Percentiles rank a stretch among this genome's conserved stretches.
These are phyloP conservation scores for Babjeviella inositovora DNA, from an alignment of 805 yeast genomes.

Conservation along the genomic window DNA sequence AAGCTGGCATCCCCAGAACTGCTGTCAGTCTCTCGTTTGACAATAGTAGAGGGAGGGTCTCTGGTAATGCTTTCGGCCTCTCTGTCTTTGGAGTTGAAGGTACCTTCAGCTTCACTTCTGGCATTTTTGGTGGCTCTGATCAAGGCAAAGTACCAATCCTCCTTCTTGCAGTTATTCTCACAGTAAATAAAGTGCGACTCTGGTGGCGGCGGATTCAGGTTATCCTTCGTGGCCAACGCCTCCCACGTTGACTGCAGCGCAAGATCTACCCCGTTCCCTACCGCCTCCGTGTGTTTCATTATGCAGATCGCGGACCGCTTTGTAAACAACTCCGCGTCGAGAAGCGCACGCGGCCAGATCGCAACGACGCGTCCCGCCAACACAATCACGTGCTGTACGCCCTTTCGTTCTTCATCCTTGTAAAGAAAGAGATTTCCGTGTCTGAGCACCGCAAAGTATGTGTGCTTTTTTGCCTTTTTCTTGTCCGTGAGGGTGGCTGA, in stretches of 20 bases:
- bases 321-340: conserved; percentile 70
- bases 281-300: too few relatives aligned
- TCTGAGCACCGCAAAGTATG: conserved; percentile 55
- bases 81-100: too few relatives aligned
- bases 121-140: conserved; percentile 54
- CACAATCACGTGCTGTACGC: conserved; percentile 67
- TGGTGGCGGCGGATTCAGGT: conserved; percentile 13
- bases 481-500: conserved; percentile 19
- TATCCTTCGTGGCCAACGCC: too few relatives aligned
- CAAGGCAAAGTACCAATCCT: conserved; percentile 83
- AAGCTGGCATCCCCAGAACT: too few relatives aligned
- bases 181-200: conserved; percentile 47
- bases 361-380: conserved; percentile 54
- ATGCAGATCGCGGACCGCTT: conserved; percentile 70
- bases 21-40: too few relatives aligned
- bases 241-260: too few relatives aligned
- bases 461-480: conserved; percentile 31
- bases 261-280: too few relatives aligned
- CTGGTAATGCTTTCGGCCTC: too few relatives aligned
- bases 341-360: conserved; percentile 69
- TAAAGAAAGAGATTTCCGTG: conserved; percentile 87
- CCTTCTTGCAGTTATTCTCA: conserved; percentile 71
- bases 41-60: too few relatives aligned
- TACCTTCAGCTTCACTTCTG: too few relatives aligned
- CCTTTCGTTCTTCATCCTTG: conserved; percentile 46